Evolutionary conservation across 2,329 filamentous ascomycete genomes (phyloP).

Genomic region (Penicillium sp.): DNA sequence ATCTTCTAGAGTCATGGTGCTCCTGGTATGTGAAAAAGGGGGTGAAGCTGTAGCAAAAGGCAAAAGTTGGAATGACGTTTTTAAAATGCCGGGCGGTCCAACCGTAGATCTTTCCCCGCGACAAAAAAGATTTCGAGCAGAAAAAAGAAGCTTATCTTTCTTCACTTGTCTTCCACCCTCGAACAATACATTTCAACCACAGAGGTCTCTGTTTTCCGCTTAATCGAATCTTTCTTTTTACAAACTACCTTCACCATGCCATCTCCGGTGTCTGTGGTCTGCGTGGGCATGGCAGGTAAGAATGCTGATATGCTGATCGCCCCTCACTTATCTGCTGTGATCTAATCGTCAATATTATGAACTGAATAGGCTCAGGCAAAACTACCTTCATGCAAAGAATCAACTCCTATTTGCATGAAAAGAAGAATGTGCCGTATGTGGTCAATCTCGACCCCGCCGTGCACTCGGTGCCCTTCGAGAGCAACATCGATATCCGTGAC

Average conservation of each 20-base stretch:
- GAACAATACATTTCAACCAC: not conserved
- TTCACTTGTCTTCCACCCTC: conserved; percentile 4
- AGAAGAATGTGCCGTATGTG: conserved; percentile 82
- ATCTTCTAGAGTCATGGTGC: conserved; percentile 61
- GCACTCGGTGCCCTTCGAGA: conserved; percentile 86
- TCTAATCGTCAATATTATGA: conserved; percentile 4
- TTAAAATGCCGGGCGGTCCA: conserved; percentile 28
- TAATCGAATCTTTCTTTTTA: not conserved
- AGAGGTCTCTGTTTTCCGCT: not conserved
- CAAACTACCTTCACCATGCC: conserved; percentile 39
- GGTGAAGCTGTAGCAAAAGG: conserved; percentile 19
- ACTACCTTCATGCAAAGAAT: conserved; percentile 99
- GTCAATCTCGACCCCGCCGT: conserved; percentile 97
- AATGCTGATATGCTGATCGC: not conserved
- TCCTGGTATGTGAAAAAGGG: conserved; percentile 6
- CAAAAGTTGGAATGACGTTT: conserved; percentile 32
- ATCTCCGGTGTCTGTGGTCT: conserved; percentile 71
- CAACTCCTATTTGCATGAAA: conserved; percentile 82
- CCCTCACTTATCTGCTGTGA: conserved; percentile 1
- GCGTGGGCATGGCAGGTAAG: conserved; percentile 91
- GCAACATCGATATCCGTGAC: conserved; percentile 98
- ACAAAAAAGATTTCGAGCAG: conserved; percentile 26
- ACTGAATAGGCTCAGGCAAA: conserved; percentile 74
- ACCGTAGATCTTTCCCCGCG: conserved; percentile 30
- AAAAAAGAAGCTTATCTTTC: conserved; percentile 19